These are phyloP conservation scores for Rhynchosporium graminicola DNA, from an alignment of 2,329 filamentous ascomycete genomes.

Conservation along the genomic window DNA sequence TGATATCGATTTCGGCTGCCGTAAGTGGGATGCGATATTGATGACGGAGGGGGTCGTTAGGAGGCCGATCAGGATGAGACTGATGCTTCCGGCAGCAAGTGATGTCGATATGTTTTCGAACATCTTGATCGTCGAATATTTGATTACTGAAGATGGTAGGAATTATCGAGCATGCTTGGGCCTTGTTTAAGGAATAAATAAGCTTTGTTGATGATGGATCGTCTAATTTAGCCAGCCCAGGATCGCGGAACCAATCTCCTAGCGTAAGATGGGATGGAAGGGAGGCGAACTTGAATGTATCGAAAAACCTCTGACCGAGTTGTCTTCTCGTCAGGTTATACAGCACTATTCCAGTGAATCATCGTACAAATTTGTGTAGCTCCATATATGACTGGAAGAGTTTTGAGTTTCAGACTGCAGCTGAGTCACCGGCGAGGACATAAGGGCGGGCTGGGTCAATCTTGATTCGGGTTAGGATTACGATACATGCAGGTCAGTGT, in stretches of 20 bases:
- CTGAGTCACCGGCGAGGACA: constrained; percentile 21
- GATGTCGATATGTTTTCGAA: constrained; percentile 54
- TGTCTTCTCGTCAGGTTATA: neutral
- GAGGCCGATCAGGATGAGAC: constrained; percentile 43
- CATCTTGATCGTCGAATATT: constrained; percentile 49
- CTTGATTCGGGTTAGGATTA: neutral
- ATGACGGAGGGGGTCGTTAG: constrained; percentile 44
- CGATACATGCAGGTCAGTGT: constrained; percentile 9
- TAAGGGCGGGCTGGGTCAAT: neutral
- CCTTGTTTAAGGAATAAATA: neutral
- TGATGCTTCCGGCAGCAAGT: constrained; percentile 32
- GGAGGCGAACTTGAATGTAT: neutral
- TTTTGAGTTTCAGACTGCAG: neutral
- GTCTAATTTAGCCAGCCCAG: neutral
- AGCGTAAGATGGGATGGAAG: too few relatives aligned
- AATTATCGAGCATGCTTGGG: constrained; percentile 11
- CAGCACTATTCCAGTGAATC: neutral
- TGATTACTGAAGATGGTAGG: neutral
- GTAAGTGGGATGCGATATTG: constrained; percentile 42
- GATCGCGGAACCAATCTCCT: neutral
- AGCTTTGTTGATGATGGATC: neutral
- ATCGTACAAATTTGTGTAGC: neutral
- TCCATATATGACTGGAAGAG: neutral
- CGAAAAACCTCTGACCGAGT: neutral
- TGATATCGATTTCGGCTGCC: constrained; percentile 37